phyloP scores from a whole-genome alignment of 805 yeast species.

The Ogataea naganishii region DNA sequence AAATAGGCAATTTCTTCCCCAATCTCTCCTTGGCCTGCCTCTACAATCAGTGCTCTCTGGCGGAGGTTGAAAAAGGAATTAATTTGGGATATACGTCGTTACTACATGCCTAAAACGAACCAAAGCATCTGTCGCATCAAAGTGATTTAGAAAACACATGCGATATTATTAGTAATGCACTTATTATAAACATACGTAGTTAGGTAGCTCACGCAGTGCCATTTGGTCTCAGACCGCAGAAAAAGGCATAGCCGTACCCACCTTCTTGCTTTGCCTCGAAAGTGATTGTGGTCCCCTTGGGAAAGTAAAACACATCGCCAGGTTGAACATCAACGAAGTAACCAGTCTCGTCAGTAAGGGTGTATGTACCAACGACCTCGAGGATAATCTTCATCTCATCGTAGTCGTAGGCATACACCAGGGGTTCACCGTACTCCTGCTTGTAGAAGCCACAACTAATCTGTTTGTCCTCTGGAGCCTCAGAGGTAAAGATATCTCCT shows the following conservation, averaged over 20 bases:
- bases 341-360: constrained; percentile 57
- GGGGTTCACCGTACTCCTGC: constrained; percentile 60
- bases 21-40: too few relatives aligned
- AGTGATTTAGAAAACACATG: too few relatives aligned
- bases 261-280: constrained; percentile 35
- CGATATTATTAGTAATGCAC: too few relatives aligned
- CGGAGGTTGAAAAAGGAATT: too few relatives aligned
- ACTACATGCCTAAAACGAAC: too few relatives aligned
- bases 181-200: too few relatives aligned
- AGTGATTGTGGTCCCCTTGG: constrained; percentile 60
- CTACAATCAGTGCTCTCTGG: too few relatives aligned
- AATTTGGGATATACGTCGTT: too few relatives aligned
- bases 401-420: constrained; percentile 57
- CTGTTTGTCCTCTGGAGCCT: constrained; percentile 50
- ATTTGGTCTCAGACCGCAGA: constrained; percentile 49
- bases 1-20: too few relatives aligned
- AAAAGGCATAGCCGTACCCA: constrained; percentile 59
- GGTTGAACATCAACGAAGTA: constrained; percentile 45
- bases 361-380: constrained; percentile 60
- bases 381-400: constrained; percentile 66
- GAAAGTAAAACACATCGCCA: constrained; percentile 62
- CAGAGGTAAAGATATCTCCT: constrained; percentile 57
- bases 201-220: constrained; percentile 25
- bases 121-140: too few relatives aligned
- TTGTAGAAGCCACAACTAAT: constrained; percentile 62